These are phyloP conservation scores for Naganishia antarctica DNA, from an alignment of 768 basidiomycete species.

Conservation along the genomic window DNA sequence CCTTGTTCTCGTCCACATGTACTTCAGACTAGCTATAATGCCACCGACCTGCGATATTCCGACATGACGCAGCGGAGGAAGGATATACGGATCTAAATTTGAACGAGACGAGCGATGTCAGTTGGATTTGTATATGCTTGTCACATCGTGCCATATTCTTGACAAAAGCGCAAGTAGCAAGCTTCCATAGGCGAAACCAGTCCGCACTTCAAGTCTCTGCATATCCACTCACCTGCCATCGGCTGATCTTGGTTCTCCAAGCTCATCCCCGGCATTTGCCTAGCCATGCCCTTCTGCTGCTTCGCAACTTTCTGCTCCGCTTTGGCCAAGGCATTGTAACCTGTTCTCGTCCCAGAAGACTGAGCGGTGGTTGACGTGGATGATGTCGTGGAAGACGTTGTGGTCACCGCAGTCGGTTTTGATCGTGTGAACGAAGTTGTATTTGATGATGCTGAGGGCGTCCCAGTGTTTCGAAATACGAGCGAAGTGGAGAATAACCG, in stretches of 20 bases:
- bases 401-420: too few relatives aligned
- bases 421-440: conserved; percentile 12
- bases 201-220: too few relatives aligned
- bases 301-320: conserved; percentile 13
- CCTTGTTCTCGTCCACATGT: background rate
- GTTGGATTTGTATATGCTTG: too few relatives aligned
- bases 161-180: too few relatives aligned
- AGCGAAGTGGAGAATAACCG: conserved; percentile 1
- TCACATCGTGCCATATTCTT: too few relatives aligned
- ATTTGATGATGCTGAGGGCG: background rate
- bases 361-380: conserved; percentile 4
- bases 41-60: conserved; percentile 9
- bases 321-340: conserved; percentile 17
- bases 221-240: conserved; percentile 17
- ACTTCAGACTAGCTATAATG: conserved; percentile 6
- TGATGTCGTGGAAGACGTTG: background rate
- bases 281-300: conserved; percentile 18
- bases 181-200: too few relatives aligned
- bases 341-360: conserved; percentile 1
- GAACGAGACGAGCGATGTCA: background rate
- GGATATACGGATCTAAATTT: conserved; percentile 12
- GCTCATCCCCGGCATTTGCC: conserved; percentile 21
- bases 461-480: background rate
- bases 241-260: conserved; percentile 22
- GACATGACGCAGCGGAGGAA: conserved; percentile 13